Conservation (phyloP, 179 eudicot species). For the Silene vulgaris region DNA sequence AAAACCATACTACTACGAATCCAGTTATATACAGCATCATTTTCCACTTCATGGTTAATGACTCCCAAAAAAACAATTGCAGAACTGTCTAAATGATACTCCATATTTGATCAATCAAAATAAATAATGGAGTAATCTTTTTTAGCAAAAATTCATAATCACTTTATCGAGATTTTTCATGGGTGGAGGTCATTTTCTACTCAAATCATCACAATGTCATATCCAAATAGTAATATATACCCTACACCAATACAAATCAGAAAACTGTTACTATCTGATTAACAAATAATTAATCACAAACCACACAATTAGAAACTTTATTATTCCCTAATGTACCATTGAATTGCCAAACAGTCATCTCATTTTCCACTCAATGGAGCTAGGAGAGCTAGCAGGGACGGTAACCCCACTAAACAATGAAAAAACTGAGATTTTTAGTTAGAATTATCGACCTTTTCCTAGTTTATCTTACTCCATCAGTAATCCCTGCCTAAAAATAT, state of each 20-base stretch:
- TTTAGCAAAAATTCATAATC: neutral
- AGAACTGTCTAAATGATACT: neutral
- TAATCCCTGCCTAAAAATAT: no score
- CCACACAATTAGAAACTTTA: neutral
- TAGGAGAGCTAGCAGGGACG: no score
- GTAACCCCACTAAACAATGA: no score
- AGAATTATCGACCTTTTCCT: no score
- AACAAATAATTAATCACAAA: neutral
- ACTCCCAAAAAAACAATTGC: neutral
- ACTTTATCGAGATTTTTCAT: neutral
- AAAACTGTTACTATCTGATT: neutral
- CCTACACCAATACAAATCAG: neutral
- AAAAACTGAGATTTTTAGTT: no score
- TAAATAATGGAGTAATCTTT: no score
- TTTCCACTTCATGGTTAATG: neutral
- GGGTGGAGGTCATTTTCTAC: conserved; percentile 9
- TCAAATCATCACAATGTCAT: neutral
- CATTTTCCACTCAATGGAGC: neutral
- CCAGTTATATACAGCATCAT: no score
- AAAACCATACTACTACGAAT: no score
- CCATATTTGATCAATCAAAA: neutral
- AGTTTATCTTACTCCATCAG: no score
- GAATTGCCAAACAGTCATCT: conserved; percentile 9
- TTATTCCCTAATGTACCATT: neutral
- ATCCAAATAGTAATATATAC: neutral